phyloP scores from a whole-genome alignment of 1,139 yeast species.

The Kluyveromyces sp. region DNA sequence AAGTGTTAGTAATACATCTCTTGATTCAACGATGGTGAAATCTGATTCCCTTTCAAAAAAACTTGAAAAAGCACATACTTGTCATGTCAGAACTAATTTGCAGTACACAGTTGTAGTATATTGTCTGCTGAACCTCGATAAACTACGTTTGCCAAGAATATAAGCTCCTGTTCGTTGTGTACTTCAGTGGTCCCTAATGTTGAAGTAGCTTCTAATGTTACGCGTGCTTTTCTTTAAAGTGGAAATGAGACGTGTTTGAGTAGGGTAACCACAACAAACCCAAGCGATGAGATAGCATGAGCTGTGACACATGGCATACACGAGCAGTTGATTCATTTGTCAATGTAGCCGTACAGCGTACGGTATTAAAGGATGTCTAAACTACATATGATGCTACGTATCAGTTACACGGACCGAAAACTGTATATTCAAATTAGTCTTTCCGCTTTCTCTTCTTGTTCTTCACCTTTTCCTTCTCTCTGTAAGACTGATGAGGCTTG shows the following conservation, averaged over 20 bases:
- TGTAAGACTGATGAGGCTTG: neutral
- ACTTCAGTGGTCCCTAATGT: no score
- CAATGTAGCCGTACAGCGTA: no score
- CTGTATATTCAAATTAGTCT: neutral
- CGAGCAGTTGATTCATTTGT: no score
- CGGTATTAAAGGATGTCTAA: no score
- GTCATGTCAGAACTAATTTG: neutral
- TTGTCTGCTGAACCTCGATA: neutral
- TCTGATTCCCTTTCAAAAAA: neutral
- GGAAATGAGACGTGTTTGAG: neutral
- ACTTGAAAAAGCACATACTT: neutral
- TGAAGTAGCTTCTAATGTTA: no score
- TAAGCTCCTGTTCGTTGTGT: no score
- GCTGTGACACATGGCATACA: no score
- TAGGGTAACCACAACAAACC: neutral
- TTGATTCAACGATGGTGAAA: no score
- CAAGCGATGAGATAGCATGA: no score
- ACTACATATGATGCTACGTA: neutral
- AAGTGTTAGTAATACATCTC: neutral
- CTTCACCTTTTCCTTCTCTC: constrained; percentile 2
- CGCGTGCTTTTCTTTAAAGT: neutral
- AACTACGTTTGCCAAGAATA: no score
- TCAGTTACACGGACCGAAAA: no score
- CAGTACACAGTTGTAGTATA: neutral
- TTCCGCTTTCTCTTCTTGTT: constrained; percentile 5